Conservation (phyloP, 495 filamentous ascomycete genomes). For the Evernia prunastri region DNA sequence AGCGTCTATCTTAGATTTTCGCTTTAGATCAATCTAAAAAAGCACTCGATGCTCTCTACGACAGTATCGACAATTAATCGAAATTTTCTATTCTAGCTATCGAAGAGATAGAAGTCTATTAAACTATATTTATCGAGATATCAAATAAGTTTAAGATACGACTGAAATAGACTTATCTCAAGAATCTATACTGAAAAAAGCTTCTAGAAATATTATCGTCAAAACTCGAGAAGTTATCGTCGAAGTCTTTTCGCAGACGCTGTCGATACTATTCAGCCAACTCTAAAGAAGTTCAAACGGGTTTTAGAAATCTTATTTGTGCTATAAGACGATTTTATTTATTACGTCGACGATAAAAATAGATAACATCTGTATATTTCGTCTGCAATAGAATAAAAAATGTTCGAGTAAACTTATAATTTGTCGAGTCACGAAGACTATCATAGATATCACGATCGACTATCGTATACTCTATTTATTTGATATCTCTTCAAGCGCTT, state of each 20-base stretch:
- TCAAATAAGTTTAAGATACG: not conserved
- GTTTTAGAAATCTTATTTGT: too few species aligned
- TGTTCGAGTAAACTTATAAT: not conserved
- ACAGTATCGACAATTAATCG: not conserved
- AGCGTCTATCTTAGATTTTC: not conserved
- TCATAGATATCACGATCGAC: not conserved
- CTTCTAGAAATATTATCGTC: not conserved
- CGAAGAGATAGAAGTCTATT: not conserved
- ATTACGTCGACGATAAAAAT: not conserved
- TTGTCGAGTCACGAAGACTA: not conserved
- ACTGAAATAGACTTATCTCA: not conserved
- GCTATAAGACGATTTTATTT: not conserved
- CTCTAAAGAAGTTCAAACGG: rapidly evolving
- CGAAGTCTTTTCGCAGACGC: too few species aligned
- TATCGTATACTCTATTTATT: slow-evolving; percentile 10
- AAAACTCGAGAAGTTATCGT: not conserved
- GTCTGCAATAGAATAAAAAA: not conserved
- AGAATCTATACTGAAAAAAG: not conserved
- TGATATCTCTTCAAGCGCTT: not conserved
- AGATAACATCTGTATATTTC: not conserved
- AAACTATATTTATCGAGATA: not conserved
- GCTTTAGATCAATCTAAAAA: not conserved
- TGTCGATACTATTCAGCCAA: too few species aligned
- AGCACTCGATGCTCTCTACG: not conserved
- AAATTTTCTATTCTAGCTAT: not conserved